A percentile compares a stretch with the other conserved stretches of the same genome.
Conservation (phyloP, 2,329 filamentous ascomycete genomes). For the Leptographium radiaticola region DNA sequence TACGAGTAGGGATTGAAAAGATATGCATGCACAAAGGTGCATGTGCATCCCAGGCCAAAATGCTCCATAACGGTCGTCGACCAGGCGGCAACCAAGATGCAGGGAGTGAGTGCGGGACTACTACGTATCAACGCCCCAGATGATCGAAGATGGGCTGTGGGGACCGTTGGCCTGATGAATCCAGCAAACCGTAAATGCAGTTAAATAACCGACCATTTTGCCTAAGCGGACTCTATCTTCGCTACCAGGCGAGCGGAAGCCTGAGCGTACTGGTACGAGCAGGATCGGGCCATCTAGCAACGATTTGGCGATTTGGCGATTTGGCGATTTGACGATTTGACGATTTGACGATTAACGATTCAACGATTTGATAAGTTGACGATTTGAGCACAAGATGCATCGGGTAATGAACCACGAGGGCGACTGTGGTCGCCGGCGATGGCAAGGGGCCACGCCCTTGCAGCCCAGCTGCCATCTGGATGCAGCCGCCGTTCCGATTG, state of each 20-base stretch:
- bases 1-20: background rate
- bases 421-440: background rate
- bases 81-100: background rate
- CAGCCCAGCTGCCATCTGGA: background rate
- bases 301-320: too few species aligned
- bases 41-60: background rate
- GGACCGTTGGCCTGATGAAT: background rate
- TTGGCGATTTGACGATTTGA: too few species aligned
- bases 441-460: background rate
- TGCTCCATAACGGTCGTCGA: background rate
- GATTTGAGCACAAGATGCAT: too few species aligned
- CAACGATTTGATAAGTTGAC: too few species aligned
- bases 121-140: background rate
- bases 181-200: background rate
- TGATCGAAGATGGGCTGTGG: slow-evolving; percentile 1
- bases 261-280: background rate
- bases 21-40: background rate
- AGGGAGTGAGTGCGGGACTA: background rate
- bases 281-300: background rate
- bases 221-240: background rate
- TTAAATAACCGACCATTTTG: background rate
- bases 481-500: background rate
- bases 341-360: too few species aligned
- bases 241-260: background rate
- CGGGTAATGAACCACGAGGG: background rate